Conservation (phyloP, 495 filamentous ascomycete species). For the Evansstolkia leycettana region DNA sequence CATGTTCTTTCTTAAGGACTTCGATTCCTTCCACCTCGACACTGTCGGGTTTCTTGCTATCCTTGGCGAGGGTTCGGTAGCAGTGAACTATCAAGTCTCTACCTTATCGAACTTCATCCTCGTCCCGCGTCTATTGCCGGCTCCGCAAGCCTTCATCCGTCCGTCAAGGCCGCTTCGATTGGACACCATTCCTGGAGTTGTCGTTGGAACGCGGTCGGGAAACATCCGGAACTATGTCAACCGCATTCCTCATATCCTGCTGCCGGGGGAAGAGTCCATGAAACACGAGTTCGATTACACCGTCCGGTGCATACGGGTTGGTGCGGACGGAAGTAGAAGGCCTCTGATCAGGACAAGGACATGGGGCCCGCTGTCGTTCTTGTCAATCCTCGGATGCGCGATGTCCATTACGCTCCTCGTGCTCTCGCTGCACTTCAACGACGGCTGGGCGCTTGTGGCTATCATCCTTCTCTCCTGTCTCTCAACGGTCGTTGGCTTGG, state of each 20-base stretch:
- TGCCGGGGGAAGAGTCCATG: constrained; percentile 14
- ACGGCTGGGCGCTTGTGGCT: constrained; percentile 25
- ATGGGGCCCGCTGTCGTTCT: constrained; percentile 33
- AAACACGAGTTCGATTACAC: neutral
- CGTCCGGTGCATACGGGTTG: neutral
- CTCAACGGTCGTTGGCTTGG: neutral
- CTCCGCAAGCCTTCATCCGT: constrained; percentile 48
- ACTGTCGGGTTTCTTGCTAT: constrained; percentile 50
- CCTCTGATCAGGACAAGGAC: constrained; percentile 41
- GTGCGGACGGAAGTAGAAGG: constrained; percentile 21
- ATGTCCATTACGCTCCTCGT: no score
- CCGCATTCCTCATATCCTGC: constrained; percentile 47
- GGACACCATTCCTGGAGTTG: constrained; percentile 12
- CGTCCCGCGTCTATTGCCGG: constrained; percentile 51
- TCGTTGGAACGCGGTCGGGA: constrained; percentile 42
- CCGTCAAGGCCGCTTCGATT: constrained; percentile 41
- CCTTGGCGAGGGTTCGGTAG: constrained; percentile 45
- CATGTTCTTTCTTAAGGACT: no score
- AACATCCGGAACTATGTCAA: constrained; percentile 39
- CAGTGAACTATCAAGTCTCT: constrained; percentile 38
- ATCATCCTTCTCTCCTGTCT: neutral
- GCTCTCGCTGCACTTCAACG: constrained; percentile 27
- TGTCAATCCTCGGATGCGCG: no score
- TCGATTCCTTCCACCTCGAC: no score
- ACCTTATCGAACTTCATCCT: constrained; percentile 41